Evolutionary conservation across 1,284 basidiomycete species (phyloP), one percentile per base, ranked within the genome.

Genomic region (Macrocystidia cucumis): DNA sequence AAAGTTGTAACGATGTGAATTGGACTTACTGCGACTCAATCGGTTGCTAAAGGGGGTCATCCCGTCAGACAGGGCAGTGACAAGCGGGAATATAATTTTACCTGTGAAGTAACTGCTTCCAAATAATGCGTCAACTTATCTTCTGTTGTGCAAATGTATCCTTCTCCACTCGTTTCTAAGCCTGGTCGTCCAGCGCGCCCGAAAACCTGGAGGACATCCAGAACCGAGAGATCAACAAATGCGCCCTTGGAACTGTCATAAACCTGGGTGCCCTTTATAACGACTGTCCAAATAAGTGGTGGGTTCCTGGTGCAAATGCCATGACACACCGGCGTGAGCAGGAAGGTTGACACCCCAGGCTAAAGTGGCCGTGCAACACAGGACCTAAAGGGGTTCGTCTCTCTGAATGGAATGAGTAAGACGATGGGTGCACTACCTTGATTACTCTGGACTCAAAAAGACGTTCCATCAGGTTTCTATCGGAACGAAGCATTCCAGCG

Each of bases 301-400:
- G 25, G 14, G 18, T 26, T 33, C 37, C 13, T 32, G 9, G n/a
- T 24, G 19, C 21, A 32, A 22, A 39, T 30, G 20, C 26, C 11
- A 36, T 30, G 32, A 51, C 63, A 42, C 44, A 85, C 85, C 91
- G 38, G 96, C 96, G 61, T 98, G 97, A 3, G 96, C 96, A 25
- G 96, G 96, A 50, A 99, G 65, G 58, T 99, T 99, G 50, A 99
- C 96, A 67, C 96, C 96, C 96, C 96, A 99, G 1, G 96, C 96
- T 21, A 99, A 70, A 0, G 96, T 99, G 2, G 96, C 91, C 2
- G 96, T 99, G 66, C 96, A 98, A 60, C 91, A 98, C 7, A 99
- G 69, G 32, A 98, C 91, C 87, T 96, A 45, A 30, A n/a, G 25
- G 42, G 16, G 16, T 26, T n/a, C n/a, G n/a, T n/a, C n/a, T n/a